Conservation (phyloP, 176 grass and related monocot species). For the Pontederia crassipes region DNA sequence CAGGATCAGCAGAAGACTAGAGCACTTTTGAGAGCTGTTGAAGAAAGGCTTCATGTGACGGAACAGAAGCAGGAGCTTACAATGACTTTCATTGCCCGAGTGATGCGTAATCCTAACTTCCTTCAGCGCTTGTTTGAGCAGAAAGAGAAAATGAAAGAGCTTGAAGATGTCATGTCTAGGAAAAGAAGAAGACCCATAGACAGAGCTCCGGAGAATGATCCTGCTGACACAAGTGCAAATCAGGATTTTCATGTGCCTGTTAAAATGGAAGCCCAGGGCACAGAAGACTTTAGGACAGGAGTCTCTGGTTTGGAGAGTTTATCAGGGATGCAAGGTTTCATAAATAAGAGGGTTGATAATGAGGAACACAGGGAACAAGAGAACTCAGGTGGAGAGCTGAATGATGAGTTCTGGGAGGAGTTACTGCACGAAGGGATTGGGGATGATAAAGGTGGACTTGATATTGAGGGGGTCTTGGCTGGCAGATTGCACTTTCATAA, state of each 20-base stretch:
- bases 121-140: conserved; percentile 51
- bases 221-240: conserved; percentile 26
- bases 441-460: conserved; percentile 25
- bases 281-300: conserved; percentile 14
- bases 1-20: conserved; percentile 85
- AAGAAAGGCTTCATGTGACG: conserved; percentile 61
- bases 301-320: conserved; percentile 13
- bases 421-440: conserved; percentile 41
- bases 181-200: conserved; percentile 70
- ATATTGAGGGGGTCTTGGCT: conserved; percentile 24
- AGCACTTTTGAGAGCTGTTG: conserved; percentile 61
- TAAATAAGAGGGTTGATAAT: conserved; percentile 7
- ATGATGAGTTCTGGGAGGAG: conserved; percentile 71
- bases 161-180: conserved; percentile 73
- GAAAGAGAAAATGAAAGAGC: conserved; percentile 59
- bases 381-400: conserved; percentile 30
- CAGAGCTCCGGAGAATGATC: conserved; percentile 34
- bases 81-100: conserved; percentile 72
- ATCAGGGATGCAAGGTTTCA: conserved; percentile 1
- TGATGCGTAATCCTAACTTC: conserved; percentile 62
- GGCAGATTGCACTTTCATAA: conserved; percentile 53
- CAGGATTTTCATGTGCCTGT: conserved; percentile 25
- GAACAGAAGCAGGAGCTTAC: conserved; percentile 84
- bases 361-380: conserved; percentile 13
- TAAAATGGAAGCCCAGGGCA: conserved; percentile 24